These are phyloP conservation scores for Aspergillus sp. DNA, from an alignment of 2,329 filamentous ascomycete genomes.

Conservation along the genomic window DNA sequence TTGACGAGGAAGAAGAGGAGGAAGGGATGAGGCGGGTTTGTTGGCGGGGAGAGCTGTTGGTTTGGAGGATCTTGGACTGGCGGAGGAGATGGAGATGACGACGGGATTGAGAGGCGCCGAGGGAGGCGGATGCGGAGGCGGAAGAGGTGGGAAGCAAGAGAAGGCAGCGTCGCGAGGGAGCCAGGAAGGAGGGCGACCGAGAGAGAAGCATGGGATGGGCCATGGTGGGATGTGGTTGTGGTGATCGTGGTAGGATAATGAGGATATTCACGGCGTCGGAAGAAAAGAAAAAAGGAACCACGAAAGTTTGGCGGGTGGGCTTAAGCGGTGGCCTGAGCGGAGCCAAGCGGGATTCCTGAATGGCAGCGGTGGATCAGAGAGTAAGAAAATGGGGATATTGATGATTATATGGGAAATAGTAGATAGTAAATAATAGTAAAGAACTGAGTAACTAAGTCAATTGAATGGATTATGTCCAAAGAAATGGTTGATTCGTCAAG, in stretches of 20 bases:
- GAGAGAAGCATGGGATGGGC: slow-evolving; percentile 8
- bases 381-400: too few species aligned
- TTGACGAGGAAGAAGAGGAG: slow-evolving; percentile 4
- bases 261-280: not conserved
- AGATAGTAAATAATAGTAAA: too few species aligned
- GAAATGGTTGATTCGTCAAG: too few species aligned
- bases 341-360: slow-evolving; percentile 8
- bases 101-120: not conserved
- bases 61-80: not conserved
- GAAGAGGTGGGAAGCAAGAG: not conserved
- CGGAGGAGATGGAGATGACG: not conserved
- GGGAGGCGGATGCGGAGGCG: not conserved
- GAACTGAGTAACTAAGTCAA: too few species aligned
- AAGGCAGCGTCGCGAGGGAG: slow-evolving; percentile 3
- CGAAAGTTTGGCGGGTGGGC: slow-evolving; percentile 1
- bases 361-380: not conserved
- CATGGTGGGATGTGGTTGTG: slow-evolving; percentile 3
- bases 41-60: not conserved
- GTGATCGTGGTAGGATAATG: not conserved
- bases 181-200: not conserved
- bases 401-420: too few species aligned
- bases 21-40: not conserved
- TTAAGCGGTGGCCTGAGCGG: slow-evolving; percentile 21
- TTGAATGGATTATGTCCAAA: too few species aligned
- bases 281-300: not conserved